These are phyloP conservation scores for Neckera pumila DNA, from an alignment of 225 moss, liverwort and hornwort genomes.

Conservation along the genomic window DNA sequence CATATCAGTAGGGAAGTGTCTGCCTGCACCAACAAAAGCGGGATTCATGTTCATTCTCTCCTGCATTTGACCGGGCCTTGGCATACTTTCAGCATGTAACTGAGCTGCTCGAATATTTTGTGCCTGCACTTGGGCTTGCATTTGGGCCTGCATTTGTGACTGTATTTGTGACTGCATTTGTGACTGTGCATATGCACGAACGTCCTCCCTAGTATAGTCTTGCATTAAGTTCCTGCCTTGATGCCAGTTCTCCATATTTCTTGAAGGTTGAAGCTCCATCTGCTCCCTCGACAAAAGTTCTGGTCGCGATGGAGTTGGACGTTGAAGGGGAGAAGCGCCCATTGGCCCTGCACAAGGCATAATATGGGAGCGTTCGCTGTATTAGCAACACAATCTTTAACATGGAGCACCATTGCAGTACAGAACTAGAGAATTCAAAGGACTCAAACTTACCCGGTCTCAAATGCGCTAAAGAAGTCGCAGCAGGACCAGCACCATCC, in stretches of 20 bases:
- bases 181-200: slow-evolving; percentile 34
- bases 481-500: slow-evolving; percentile 48
- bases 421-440: background rate
- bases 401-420: background rate
- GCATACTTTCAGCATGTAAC: slow-evolving; percentile 22
- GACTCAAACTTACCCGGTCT: slow-evolving; percentile 48
- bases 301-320: slow-evolving; percentile 39
- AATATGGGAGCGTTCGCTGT: background rate
- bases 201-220: slow-evolving; percentile 36
- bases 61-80: slow-evolving; percentile 25
- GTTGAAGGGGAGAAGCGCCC: slow-evolving; percentile 13
- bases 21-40: slow-evolving; percentile 15
- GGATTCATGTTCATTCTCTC: slow-evolving; percentile 29
- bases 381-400: background rate
- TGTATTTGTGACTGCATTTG: slow-evolving; percentile 27
- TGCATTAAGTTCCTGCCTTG: slow-evolving; percentile 43
- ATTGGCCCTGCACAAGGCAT: slow-evolving; percentile 17
- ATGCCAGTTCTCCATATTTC: slow-evolving; percentile 36
- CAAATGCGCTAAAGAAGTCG: slow-evolving; percentile 78
- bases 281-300: slow-evolving; percentile 39
- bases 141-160: slow-evolving; percentile 14
- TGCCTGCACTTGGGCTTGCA: slow-evolving; percentile 32
- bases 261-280: slow-evolving; percentile 24
- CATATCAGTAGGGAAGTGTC: slow-evolving; percentile 23
- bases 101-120: slow-evolving; percentile 38